Base-by-base conservation (phyloP, 2,329 filamentous ascomycete species). In the Trichoderma hamatum region DNA sequence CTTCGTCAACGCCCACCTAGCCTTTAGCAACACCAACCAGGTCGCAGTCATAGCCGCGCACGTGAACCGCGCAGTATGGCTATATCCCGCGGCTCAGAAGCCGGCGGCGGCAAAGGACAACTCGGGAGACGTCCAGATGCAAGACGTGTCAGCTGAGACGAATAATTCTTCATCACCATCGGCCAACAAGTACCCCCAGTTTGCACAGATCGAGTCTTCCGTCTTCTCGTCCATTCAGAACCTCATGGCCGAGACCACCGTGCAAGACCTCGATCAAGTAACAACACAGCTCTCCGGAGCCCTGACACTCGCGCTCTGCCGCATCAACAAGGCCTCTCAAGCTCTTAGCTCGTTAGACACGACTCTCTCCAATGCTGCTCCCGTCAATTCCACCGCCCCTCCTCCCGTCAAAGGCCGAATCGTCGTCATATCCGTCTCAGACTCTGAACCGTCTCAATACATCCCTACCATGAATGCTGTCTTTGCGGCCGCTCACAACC, bases 381-480 rank as follows among this genome's bases (percentile, higher is more conserved):
- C 68, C 39, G 46, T 65, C 24, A 75, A 74, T 58, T 72, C 78
- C 24, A 74, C 75, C 36, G 72, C 76, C 4, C 72, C 76, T 2
- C 74, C 78, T 9, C 75, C 79, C 5, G 73, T 82, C 34, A 80
- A 79, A 26, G 80, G 79, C 51, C 92, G 96, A 70, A 97, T 99
- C 75, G 86, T 99, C 67, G 90, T 98, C 72, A 79, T 99, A 66
- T 97, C 92, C 59, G 94, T 97, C 5, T 97, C 93, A 58, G 93
- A 93, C 76, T 86, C 86, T 52, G 92, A 95, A 75, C 88, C 97
- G 0, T 89, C 94, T 5, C 92, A 98, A 80, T 99, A 99, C 82
- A 99, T 99, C 68, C 92, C 95, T 0, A 96, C 97, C 73, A 99
- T 99, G 96, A 99, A 99, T 82, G 89, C 91, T 75, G 97, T 98